Conservation (phyloP, 805 yeast genomes). For the Candida vartiovaarae region DNA sequence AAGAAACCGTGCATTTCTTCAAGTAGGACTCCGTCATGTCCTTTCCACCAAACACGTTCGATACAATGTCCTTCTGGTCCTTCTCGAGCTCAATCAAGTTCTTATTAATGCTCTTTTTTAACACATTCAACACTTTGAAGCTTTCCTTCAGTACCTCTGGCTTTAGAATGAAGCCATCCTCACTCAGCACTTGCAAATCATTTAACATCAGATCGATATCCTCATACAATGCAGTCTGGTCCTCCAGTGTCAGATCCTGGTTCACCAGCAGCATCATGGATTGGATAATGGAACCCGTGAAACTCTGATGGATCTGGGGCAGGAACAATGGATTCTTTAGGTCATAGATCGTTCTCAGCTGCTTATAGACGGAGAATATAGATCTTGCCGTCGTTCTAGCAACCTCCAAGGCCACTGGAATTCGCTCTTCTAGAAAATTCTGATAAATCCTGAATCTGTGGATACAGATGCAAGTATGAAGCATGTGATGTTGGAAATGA, state of each 20-base stretch:
- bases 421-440: slow-evolving; percentile 20
- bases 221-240: slow-evolving; percentile 17
- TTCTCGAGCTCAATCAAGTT: slow-evolving; percentile 21
- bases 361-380: slow-evolving; percentile 23
- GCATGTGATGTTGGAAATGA: slow-evolving; percentile 26
- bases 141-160: slow-evolving; percentile 24
- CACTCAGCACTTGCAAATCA: slow-evolving; percentile 20
- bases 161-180: slow-evolving; percentile 19
- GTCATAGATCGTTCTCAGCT: slow-evolving; percentile 19
- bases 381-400: slow-evolving; percentile 21
- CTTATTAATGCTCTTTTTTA: slow-evolving; percentile 21
- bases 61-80: slow-evolving; percentile 25
- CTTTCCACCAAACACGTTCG: slow-evolving; percentile 26
- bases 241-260: slow-evolving; percentile 12
- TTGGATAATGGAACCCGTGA: slow-evolving; percentile 27
- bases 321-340: slow-evolving; percentile 23
- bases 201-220: slow-evolving; percentile 23
- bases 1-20: slow-evolving; percentile 23
- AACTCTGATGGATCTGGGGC: slow-evolving; percentile 27
- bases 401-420: slow-evolving; percentile 25
- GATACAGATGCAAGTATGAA: slow-evolving; percentile 26
- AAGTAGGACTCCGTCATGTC: slow-evolving; percentile 24
- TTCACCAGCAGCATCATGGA: slow-evolving; percentile 25
- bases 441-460: slow-evolving; percentile 26
- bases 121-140: slow-evolving; percentile 21